phyloP scores from a whole-genome alignment of 1,284 basidiomycete species.

The Mycena citricolor region DNA sequence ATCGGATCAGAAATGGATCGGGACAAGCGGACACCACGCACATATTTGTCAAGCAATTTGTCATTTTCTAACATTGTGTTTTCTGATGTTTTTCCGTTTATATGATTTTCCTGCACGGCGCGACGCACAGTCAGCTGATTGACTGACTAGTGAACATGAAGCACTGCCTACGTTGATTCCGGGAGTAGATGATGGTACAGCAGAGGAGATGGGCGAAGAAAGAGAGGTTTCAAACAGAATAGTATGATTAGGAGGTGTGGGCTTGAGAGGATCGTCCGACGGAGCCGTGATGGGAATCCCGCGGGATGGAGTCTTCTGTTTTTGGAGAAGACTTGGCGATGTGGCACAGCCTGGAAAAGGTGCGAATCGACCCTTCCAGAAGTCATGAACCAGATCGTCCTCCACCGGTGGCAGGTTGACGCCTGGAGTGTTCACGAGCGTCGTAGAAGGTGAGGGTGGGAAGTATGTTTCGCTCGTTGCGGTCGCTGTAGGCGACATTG shows the following conservation, averaged over 20 bases:
- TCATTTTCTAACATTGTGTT: constrained; percentile 15
- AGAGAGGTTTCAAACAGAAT: constrained; percentile 13
- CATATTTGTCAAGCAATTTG: constrained; percentile 24
- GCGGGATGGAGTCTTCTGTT: constrained; percentile 23
- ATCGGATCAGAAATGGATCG: not conserved
- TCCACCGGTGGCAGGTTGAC: not conserved
- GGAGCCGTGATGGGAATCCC: constrained; percentile 26
- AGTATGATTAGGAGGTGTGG: too few species aligned
- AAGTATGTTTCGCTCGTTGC: too few species aligned
- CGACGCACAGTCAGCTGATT: too few species aligned
- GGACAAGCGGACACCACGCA: not conserved
- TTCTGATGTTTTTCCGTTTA: constrained; percentile 5
- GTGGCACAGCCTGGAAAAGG: constrained; percentile 42
- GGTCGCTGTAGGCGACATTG: too few species aligned
- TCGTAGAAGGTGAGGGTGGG: too few species aligned
- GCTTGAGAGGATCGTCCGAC: constrained; percentile 2
- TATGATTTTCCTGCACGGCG: too few species aligned
- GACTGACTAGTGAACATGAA: too few species aligned
- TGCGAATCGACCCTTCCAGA: constrained; percentile 42
- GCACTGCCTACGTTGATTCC: too few species aligned
- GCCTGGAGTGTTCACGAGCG: too few species aligned
- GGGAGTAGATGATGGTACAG: too few species aligned
- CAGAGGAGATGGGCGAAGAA: constrained; percentile 7
- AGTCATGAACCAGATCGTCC: constrained; percentile 31
- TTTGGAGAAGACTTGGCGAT: constrained; percentile 31